Evolutionary conservation across 108 stramenopile species (phyloP).

Genomic region (Cyclostephanos invisitatus): DNA sequence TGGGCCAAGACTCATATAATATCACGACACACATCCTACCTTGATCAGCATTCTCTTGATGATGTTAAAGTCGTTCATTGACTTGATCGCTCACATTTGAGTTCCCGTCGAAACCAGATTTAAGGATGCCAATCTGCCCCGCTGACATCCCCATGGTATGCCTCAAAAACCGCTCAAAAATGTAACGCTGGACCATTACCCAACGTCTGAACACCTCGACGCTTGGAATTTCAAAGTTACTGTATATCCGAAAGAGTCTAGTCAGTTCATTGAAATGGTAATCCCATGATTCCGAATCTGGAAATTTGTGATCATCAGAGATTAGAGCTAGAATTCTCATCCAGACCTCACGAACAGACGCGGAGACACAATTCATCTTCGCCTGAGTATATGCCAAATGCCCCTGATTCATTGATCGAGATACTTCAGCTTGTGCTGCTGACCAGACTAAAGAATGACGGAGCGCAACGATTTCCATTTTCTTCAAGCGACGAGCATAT

Average conservation of each 20-base stretch:
- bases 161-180: too few relatives aligned
- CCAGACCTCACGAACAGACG: not conserved
- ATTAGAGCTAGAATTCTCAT: not conserved
- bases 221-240: too few relatives aligned
- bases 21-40: not conserved
- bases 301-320: too few relatives aligned
- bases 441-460: slow-evolving; percentile 32
- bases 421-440: slow-evolving; percentile 20
- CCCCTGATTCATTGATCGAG: not conserved
- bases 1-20: not conserved
- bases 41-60: not conserved
- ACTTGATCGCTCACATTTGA: too few relatives aligned
- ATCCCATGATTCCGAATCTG: too few relatives aligned
- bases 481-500: slow-evolving; percentile 32
- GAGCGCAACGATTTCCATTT: slow-evolving; percentile 25
- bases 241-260: too few relatives aligned
- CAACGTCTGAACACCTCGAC: too few relatives aligned
- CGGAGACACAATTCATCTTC: not conserved
- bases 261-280: too few relatives aligned
- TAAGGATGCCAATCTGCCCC: not conserved
- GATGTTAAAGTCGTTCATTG: too few relatives aligned
- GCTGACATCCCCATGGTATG: too few relatives aligned
- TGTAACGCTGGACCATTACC: too few relatives aligned
- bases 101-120: not conserved
- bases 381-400: not conserved